These are phyloP conservation scores for Erigeron canadensis DNA, from an alignment of 129 eudicot genomes.

Conservation along the genomic window DNA sequence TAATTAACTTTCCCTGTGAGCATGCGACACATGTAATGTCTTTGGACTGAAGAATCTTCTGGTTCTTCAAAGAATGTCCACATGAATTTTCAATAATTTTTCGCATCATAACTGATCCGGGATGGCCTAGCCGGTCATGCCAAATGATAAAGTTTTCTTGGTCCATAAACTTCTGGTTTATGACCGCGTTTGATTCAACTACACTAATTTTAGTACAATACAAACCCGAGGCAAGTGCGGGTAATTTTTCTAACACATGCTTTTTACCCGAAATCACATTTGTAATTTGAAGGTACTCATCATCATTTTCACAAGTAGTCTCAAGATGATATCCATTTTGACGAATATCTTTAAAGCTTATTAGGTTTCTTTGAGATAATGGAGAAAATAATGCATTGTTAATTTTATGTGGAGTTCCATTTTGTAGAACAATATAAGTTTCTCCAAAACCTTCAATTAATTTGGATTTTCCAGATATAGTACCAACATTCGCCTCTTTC, in stretches of 20 bases:
- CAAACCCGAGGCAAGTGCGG: too few species aligned
- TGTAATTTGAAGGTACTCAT: too few species aligned
- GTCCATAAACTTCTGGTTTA: too few species aligned
- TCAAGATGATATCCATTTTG: too few species aligned
- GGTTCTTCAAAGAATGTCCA: background rate
- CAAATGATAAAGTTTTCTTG: too few species aligned
- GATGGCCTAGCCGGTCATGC: too few species aligned
- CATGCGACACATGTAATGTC: background rate
- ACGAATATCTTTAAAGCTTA: background rate
- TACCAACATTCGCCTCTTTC: background rate
- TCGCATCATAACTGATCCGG: background rate
- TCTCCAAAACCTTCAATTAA: background rate
- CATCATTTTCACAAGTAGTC: too few species aligned
- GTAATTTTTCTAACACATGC: too few species aligned
- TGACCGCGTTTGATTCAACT: too few species aligned
- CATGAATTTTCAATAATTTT: too few species aligned
- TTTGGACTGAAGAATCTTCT: background rate
- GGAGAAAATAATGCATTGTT: background rate
- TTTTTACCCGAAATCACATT: too few species aligned
- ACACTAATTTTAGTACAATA: too few species aligned
- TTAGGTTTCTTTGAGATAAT: background rate
- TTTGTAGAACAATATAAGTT: background rate
- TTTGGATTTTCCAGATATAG: background rate
- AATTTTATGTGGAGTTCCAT: background rate
- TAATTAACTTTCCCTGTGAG: background rate